Base-by-base conservation (phyloP, 2,329 filamentous ascomycete species). In the Amauroascus verrucosus region DNA sequence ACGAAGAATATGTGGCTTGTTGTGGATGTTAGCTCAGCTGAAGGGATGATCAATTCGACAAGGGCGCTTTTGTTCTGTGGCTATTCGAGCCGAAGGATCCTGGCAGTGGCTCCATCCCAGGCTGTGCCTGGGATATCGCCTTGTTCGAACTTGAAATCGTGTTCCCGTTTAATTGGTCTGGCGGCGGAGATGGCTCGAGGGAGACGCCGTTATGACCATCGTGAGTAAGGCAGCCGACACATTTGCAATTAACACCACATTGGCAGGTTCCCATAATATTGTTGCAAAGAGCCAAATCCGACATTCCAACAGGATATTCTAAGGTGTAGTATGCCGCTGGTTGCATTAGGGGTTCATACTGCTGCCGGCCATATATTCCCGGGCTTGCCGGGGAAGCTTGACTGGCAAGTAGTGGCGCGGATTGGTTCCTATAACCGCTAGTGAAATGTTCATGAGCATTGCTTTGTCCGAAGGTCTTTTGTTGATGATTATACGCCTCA, bases 361-460 rank as follows among this genome's bases (percentile, higher is more conserved):
- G 35, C 16, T 45, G 38, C 20, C 53, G 43, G 16, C 43, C 48
- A 26, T 51, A 54, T 30, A 54, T 16, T 16, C 28, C 50, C 1
- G 46, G 38, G 13, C 20, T 54, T 7, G 40, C 16, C n/a, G 43
- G 11, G 2, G 52, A 30, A 13, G 54, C 26, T 45, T 38, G 18
- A 20, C 41, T 30, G 20, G 40, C 5, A 22, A 47, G 43, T 14
- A 50, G 40, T n/a, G 37, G n/a, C 7, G 22, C 14, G 16, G 40
- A 37, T 7, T 35, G 37, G 18, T 35, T 33, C 28, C 18, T 35
- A 24, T 33, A 35, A 43, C 44, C 48, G 9, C 38, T 38, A 95
- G 75, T 60, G 94, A 85, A 38, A 96, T 74, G 6, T 87, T 90
- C 70, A 95, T 89, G 13, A 97, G 78, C 50, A 86, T 85, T 6